A percentile compares a stretch with the other conserved stretches of the same genome.
phyloP scores from a whole-genome alignment of 805 yeast genomes.

The Clavispora fructus region DNA sequence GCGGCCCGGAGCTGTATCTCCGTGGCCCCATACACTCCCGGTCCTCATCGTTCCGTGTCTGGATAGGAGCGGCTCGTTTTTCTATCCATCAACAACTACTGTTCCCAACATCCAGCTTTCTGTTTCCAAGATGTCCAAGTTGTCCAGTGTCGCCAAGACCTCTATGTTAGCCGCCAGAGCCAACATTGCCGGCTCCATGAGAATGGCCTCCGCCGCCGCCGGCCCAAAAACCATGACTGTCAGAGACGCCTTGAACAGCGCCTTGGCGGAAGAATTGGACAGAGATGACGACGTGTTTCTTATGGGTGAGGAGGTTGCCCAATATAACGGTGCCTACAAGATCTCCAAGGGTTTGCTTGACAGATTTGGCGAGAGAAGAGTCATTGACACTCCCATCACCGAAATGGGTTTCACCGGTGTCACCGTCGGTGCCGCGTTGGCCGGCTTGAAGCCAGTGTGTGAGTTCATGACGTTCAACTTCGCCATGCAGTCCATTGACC shows the following conservation, averaged over 20 bases:
- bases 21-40: conserved; percentile 14
- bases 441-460: conserved; percentile 92
- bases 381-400: conserved; percentile 95
- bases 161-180: conserved; percentile 36
- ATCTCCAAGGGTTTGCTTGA: conserved; percentile 93
- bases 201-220: conserved; percentile 44
- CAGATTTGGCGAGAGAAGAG: conserved; percentile 89
- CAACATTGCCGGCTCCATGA: conserved; percentile 18
- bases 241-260: conserved; percentile 93
- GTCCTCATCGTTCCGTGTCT: conserved; percentile 18
- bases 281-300: conserved; percentile 89
- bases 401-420: conserved; percentile 98
- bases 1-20: conserved; percentile 14
- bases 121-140: conserved; percentile 18
- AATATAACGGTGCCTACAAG: conserved; percentile 98
- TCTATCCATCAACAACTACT: conserved; percentile 3
- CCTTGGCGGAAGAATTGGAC: conserved; percentile 96
- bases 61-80: conserved; percentile 1
- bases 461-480: conserved; percentile 99
- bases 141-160: conserved; percentile 38
- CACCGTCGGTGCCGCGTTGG: conserved; percentile 93
- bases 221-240: conserved; percentile 72
- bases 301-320: conserved; percentile 99
- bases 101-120: neutral
- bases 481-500: conserved; percentile 99